Evolutionary conservation across 176 grass and related monocot genomes (phyloP).

Genomic region (Elaeis guineensis): DNA sequence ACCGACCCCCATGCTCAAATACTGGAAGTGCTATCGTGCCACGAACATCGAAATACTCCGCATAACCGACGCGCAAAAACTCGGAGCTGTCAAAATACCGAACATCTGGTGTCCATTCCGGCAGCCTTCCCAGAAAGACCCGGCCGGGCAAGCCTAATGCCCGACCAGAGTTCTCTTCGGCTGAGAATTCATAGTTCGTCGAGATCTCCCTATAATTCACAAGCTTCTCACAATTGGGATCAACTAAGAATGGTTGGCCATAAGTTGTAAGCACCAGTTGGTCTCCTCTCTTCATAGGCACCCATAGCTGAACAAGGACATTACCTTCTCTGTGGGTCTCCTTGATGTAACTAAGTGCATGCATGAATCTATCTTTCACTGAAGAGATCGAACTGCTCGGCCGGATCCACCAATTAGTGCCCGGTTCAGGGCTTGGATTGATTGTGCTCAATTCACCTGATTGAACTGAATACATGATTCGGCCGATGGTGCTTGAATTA

Average conservation of each 20-base stretch:
- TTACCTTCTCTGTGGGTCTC: conserved; percentile 43
- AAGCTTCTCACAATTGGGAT: conserved; percentile 48
- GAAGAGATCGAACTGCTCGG: conserved; percentile 17
- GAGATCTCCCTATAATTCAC: conserved; percentile 63
- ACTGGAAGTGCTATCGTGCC: conserved; percentile 82
- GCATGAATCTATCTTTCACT: conserved; percentile 44
- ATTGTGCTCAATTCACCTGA: not conserved
- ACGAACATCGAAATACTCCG: conserved; percentile 44
- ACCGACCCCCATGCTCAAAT: conserved; percentile 46
- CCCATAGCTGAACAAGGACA: conserved; percentile 86
- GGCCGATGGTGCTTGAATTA: not conserved
- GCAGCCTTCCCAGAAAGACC: conserved; percentile 68
- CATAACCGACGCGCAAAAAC: conserved; percentile 57
- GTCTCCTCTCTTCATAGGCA: conserved; percentile 44
- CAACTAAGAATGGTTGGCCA: conserved; percentile 65
- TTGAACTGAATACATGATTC: not conserved
- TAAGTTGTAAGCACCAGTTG: conserved; percentile 55
- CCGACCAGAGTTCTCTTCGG: conserved; percentile 35
- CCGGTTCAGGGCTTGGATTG: not conserved
- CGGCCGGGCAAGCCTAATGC: conserved; percentile 62
- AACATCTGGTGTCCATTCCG: conserved; percentile 95
- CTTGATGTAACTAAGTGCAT: conserved; percentile 50
- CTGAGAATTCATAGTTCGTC: conserved; percentile 50
- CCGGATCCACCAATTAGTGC: conserved; percentile 24
- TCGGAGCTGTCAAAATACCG: conserved; percentile 63